These are phyloP conservation scores for Boletus sp. DNA, from an alignment of 768 basidiomycete genomes.

Conservation along the genomic window DNA sequence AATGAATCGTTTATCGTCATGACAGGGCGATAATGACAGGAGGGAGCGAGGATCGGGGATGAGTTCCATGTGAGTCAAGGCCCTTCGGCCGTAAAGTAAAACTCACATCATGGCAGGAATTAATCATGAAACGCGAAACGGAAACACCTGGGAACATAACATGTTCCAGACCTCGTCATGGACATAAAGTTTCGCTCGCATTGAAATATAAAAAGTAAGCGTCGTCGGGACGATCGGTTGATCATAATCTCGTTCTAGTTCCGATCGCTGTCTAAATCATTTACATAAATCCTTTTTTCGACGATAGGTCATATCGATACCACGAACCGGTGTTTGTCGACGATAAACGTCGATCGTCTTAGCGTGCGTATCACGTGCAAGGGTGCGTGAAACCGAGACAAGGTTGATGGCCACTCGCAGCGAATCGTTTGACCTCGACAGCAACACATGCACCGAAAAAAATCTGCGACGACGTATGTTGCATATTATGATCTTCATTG, in stretches of 20 bases:
- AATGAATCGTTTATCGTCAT: not conserved
- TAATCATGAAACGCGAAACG: constrained; percentile 2
- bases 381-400: constrained; percentile 5
- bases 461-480: not conserved
- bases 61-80: not conserved
- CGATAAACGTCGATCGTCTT: not conserved
- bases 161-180: not conserved
- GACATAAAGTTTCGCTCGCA: too few species aligned
- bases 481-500: constrained; percentile 18
- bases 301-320: not conserved
- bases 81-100: not conserved
- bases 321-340: not conserved
- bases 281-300: not conserved
- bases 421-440: constrained; percentile 1
- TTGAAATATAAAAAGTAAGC: too few species aligned
- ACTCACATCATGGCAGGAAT: not conserved
- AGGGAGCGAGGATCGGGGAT: not conserved
- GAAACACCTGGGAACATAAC: not conserved
- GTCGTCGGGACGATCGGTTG: not conserved
- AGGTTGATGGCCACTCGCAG: not conserved
- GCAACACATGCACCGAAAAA: not conserved
- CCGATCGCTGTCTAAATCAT: constrained; percentile 2
- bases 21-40: not conserved
- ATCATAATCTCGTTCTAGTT: constrained; percentile 8
- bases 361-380: not conserved